Percentiles rank a stretch among this genome's conserved stretches.
Conservation (phyloP, 2,329 filamentous ascomycete species). For the Orbilia javanica region DNA sequence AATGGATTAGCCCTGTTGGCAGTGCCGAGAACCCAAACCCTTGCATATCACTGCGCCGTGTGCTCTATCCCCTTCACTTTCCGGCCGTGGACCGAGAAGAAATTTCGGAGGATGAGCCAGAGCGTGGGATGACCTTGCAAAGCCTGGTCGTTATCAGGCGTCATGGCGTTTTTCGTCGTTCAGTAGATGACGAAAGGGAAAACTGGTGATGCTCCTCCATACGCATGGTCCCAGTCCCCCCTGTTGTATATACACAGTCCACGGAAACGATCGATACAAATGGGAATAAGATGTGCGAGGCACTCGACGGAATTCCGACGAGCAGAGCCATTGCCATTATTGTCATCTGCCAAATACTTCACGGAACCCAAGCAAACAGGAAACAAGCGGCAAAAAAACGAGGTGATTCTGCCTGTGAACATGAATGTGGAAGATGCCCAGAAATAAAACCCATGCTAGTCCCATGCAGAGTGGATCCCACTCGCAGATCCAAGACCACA, state of each 20-base stretch:
- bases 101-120: constrained; percentile 47
- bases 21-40: constrained; percentile 54
- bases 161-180: constrained; percentile 34
- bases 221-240: background rate
- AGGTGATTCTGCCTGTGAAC: constrained; percentile 36
- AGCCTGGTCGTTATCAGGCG: constrained; percentile 42
- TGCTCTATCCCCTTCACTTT: constrained; percentile 33
- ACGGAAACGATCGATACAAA: background rate
- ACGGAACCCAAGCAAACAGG: background rate
- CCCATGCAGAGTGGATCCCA: constrained; percentile 32
- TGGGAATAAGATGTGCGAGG: constrained; percentile 5
- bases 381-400: constrained; percentile 40
- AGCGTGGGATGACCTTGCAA: constrained; percentile 42
- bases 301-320: background rate
- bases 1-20: constrained; percentile 52
- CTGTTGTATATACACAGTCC: background rate
- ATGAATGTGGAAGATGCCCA: constrained; percentile 42
- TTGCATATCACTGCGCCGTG: constrained; percentile 57
- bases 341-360: background rate
- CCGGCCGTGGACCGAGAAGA: constrained; percentile 48
- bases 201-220: constrained; percentile 7
- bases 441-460: constrained; percentile 45
- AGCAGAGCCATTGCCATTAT: background rate
- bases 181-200: background rate
- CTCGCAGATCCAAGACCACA: constrained; percentile 44